Percentiles rank a stretch among this genome's conserved stretches.
These are phyloP conservation scores for Ceratocystis cacaofunesta DNA, from an alignment of 2,329 filamentous ascomycete species.

Conservation along the genomic window DNA sequence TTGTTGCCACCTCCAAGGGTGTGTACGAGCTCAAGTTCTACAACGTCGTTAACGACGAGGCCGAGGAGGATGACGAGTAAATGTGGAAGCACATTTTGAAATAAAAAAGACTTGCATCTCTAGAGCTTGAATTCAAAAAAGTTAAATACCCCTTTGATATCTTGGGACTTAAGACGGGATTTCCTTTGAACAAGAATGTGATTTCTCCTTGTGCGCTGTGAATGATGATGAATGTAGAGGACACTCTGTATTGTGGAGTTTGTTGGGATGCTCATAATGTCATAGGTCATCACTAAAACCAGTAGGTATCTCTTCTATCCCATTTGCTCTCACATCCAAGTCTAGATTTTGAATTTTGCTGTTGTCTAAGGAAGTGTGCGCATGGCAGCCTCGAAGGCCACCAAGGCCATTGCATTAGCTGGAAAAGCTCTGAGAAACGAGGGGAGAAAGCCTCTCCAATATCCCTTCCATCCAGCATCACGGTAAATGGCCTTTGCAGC, in stretches of 20 bases:
- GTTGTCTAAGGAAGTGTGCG: constrained; percentile 37
- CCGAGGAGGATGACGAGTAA: constrained; percentile 97
- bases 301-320: no score
- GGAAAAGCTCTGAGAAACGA: constrained; percentile 91
- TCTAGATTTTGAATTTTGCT: neutral
- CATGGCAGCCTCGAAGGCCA: constrained; percentile 90
- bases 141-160: constrained; percentile 14
- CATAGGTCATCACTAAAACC: neutral
- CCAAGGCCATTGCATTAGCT: constrained; percentile 83
- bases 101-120: constrained; percentile 10
- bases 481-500: constrained; percentile 63
- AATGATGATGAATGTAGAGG: no score
- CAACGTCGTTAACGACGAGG: constrained; percentile 98
- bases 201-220: neutral
- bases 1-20: constrained; percentile 93
- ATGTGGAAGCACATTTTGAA: constrained; percentile 22
- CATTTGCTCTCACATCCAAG: no score
- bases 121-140: constrained; percentile 15
- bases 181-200: no score
- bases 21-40: constrained; percentile 99
- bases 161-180: neutral
- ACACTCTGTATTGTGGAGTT: neutral
- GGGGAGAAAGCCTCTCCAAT: constrained; percentile 85
- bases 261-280: neutral
- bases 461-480: constrained; percentile 64